A percentile compares a stretch with the other conserved stretches of the same genome.
These are phyloP conservation scores for Auriscalpium orientale DNA, from an alignment of 768 basidiomycete genomes.

Conservation along the genomic window DNA sequence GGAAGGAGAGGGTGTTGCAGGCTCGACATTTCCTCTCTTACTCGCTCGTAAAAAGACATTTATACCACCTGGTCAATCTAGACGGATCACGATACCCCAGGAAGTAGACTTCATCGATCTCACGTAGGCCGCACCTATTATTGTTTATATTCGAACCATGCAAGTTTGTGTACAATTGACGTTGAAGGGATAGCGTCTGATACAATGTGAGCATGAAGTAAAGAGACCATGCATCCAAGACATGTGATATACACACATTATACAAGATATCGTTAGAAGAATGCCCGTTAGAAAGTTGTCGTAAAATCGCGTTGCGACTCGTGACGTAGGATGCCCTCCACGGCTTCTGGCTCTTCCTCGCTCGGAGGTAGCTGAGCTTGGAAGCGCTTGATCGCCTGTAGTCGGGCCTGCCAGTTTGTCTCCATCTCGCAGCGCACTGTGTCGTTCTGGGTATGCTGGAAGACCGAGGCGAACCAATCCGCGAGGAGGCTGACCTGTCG, in stretches of 20 bases:
- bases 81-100: not conserved
- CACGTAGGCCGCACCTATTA: conserved; percentile 24
- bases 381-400: conserved; percentile 76
- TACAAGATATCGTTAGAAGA: no score
- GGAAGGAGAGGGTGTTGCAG: conserved; percentile 16
- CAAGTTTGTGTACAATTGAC: no score
- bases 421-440: conserved; percentile 68
- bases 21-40: conserved; percentile 16
- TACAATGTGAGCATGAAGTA: no score
- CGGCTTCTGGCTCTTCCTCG: conserved; percentile 15
- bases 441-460: conserved; percentile 63
- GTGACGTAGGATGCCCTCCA: conserved; percentile 22
- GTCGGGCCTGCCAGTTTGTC: conserved; percentile 81
- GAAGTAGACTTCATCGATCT: conserved; percentile 31
- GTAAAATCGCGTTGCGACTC: conserved; percentile 26
- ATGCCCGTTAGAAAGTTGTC: conserved; percentile 5
- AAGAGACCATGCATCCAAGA: no score
- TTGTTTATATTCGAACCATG: no score
- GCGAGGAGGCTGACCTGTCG: conserved; percentile 82
- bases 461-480: conserved; percentile 88
- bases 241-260: no score
- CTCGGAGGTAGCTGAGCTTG: conserved; percentile 17
- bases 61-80: not conserved
- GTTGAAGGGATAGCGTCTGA: no score
- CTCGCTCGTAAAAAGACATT: conserved; percentile 12